phyloP scores from a whole-genome alignment of 2,329 filamentous ascomycete species.

The Sporothrix luriei region DNA sequence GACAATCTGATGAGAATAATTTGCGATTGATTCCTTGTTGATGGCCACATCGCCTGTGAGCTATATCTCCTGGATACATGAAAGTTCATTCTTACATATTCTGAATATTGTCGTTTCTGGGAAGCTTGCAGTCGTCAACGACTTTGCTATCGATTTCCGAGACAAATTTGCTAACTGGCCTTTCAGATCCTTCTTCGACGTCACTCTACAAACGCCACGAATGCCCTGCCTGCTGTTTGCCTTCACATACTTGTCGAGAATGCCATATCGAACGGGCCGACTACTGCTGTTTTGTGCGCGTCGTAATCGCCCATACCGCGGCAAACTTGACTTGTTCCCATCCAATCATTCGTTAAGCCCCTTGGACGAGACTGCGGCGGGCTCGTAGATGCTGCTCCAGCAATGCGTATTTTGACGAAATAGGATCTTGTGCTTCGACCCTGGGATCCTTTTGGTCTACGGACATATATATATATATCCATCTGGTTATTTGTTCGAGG shows the following conservation, averaged over 20 bases:
- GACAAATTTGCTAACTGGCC: slow-evolving; percentile 21
- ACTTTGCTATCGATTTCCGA: too few species aligned
- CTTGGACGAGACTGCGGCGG: neutral
- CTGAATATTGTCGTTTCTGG: slow-evolving; percentile 56
- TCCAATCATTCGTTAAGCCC: too few species aligned
- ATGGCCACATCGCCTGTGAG: slow-evolving; percentile 81
- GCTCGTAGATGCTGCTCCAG: neutral
- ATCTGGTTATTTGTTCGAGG: too few species aligned
- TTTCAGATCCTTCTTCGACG: neutral
- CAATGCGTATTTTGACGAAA: neutral
- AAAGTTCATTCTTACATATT: slow-evolving; percentile 95
- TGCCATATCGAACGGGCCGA: too few species aligned
- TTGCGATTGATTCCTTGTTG: slow-evolving; percentile 83
- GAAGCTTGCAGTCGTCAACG: neutral
- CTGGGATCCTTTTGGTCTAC: too few species aligned
- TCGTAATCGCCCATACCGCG: neutral
- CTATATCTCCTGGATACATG: slow-evolving; percentile 71
- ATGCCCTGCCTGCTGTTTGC: too few species aligned
- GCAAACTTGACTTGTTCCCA: neutral
- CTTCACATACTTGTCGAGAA: too few species aligned
- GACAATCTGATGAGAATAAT: slow-evolving; percentile 78
- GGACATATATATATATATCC: too few species aligned
- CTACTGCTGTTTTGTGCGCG: neutral
- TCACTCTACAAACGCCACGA: neutral
- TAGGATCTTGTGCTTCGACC: too few species aligned